Percentiles rank a stretch among this genome's conserved stretches.
Evolutionary conservation across 495 filamentous ascomycete genomes (phyloP).

Genomic region (Hypoxylon intermedium): DNA sequence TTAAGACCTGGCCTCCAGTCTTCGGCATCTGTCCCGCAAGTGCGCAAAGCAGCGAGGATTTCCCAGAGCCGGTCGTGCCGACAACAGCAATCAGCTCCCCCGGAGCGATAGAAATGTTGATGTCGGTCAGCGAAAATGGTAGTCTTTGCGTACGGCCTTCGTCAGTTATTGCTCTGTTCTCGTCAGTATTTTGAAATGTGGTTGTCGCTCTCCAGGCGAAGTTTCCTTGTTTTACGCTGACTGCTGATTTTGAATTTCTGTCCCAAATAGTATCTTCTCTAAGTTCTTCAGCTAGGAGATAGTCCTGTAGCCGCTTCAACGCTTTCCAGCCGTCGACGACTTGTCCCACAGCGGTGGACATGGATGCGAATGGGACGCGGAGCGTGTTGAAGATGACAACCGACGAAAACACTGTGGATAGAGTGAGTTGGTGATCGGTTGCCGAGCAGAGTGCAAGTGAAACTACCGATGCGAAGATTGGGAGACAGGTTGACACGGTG

Average conservation of each 20-base stretch:
- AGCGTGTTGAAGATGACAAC: conserved; percentile 79
- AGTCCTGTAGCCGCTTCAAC: conserved; percentile 73
- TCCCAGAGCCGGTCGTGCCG: conserved; percentile 65
- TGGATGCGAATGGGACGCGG: conserved; percentile 73
- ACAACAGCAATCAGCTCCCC: conserved; percentile 72
- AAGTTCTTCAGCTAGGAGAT: conserved; percentile 73
- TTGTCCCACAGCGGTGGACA: conserved; percentile 76
- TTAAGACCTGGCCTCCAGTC: conserved; percentile 54
- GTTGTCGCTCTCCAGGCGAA: conserved; percentile 69
- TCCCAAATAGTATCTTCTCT: conserved; percentile 67
- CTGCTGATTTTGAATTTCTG: conserved; percentile 59
- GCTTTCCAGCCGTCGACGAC: conserved; percentile 76
- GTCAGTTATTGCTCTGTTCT: conserved; percentile 34
- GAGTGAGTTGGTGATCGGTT: conserved; percentile 63
- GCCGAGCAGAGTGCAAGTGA: conserved; percentile 78
- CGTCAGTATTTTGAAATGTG: conserved; percentile 49
- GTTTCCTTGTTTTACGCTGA: conserved; percentile 65
- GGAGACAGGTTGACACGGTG: conserved; percentile 64
- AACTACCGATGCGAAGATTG: conserved; percentile 79
- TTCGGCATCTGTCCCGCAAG: conserved; percentile 63
- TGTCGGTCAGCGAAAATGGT: conserved; percentile 68
- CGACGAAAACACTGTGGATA: conserved; percentile 76
- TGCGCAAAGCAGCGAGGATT: conserved; percentile 62
- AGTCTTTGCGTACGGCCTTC: conserved; percentile 26
- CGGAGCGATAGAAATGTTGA: conserved; percentile 68